Percentiles rank a stretch among this genome's conserved stretches.
Evolutionary conservation across 208 protist species (phyloP).

Genomic region (Strigomonas galati): DNA sequence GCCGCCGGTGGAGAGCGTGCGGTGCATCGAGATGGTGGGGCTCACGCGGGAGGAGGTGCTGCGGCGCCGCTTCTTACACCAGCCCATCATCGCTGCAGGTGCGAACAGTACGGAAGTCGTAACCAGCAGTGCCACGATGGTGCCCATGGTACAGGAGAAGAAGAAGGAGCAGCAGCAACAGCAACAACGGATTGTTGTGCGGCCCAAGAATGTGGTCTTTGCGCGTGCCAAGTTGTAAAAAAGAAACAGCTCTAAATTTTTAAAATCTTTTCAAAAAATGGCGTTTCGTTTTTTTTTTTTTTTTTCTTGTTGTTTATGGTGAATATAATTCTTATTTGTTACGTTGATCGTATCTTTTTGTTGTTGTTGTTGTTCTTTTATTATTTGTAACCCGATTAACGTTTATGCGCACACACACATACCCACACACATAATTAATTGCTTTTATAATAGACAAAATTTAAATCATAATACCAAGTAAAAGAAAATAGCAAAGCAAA

Average conservation of each 20-base stretch:
- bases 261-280: not conserved
- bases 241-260: too few species aligned
- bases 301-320: constrained; percentile 12
- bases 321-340: not conserved
- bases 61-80: constrained; percentile 15
- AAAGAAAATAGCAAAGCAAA: too few species aligned
- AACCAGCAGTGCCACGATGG: too few species aligned
- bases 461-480: too few species aligned
- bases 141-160: not conserved
- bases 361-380: not conserved
- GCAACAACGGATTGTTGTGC: not conserved
- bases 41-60: constrained; percentile 53
- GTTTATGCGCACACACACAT: too few species aligned
- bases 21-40: constrained; percentile 43
- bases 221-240: not conserved
- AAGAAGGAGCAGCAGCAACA: not conserved
- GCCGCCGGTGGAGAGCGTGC: constrained; percentile 52
- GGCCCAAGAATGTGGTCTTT: not conserved
- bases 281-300: constrained; percentile 22
- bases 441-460: too few species aligned
- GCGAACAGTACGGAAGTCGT: too few species aligned
- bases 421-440: too few species aligned
- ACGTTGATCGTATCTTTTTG: not conserved
- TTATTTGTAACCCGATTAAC: not conserved
- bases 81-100: not conserved